Conservation (phyloP, 2,329 filamentous ascomycete genomes). For the Rhytidhysteron rufulum region DNA sequence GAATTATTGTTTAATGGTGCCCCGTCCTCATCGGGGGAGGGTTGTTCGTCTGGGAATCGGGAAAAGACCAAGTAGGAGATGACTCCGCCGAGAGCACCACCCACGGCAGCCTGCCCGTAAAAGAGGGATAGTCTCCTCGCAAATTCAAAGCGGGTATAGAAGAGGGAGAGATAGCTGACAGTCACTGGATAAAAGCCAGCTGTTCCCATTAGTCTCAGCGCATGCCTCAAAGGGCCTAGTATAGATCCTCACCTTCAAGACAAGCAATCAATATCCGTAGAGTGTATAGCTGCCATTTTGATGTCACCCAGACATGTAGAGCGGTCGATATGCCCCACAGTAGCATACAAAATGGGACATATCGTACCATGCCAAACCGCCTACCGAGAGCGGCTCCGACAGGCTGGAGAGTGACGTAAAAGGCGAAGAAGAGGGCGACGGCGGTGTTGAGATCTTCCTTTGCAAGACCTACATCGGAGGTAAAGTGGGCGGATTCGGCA, state of each 20-base stretch:
- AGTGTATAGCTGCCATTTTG: slow-evolving; percentile 45
- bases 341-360: slow-evolving; percentile 57
- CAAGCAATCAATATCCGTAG: slow-evolving; percentile 45
- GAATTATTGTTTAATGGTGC: slow-evolving; percentile 7
- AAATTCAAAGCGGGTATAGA: slow-evolving; percentile 58
- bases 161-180: slow-evolving; percentile 56
- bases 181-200: slow-evolving; percentile 59
- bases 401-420: slow-evolving; percentile 57
- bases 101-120: slow-evolving; percentile 55
- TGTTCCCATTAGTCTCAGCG: no score
- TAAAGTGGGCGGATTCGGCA: slow-evolving; percentile 58
- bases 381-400: slow-evolving; percentile 55
- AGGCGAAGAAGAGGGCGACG: slow-evolving; percentile 55
- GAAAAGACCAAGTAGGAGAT: slow-evolving; percentile 50
- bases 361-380: slow-evolving; percentile 52
- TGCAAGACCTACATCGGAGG: slow-evolving; percentile 50
- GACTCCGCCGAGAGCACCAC: slow-evolving; percentile 54
- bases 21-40: slow-evolving; percentile 8
- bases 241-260: slow-evolving; percentile 45
- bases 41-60: slow-evolving; percentile 27
- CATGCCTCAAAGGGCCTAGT: no score
- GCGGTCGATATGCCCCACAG: slow-evolving; percentile 50
- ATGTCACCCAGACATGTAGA: slow-evolving; percentile 44
- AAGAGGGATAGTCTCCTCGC: slow-evolving; percentile 52
- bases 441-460: slow-evolving; percentile 54